Percentiles rank a stretch among this genome's conserved stretches.
Evolutionary conservation across 208 protist genomes (phyloP).

Genomic region (Leishmania aethiopica): DNA sequence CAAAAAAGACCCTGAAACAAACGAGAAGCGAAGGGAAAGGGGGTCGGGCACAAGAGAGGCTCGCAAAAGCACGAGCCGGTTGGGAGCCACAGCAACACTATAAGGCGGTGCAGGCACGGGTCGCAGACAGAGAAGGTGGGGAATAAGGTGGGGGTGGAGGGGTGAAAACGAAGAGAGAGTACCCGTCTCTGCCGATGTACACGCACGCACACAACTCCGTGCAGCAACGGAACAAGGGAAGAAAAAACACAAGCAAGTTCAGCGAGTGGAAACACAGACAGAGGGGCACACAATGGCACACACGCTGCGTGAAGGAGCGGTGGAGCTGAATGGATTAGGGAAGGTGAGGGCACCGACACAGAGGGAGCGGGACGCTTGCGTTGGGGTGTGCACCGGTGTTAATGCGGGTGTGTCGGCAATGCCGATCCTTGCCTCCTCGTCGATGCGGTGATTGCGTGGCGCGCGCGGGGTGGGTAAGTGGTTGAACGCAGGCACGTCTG

Average conservation of each 20-base stretch:
- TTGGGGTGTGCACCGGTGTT: background rate
- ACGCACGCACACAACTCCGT: no score
- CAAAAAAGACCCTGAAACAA: background rate
- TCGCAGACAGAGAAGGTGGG: background rate
- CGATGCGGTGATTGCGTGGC: no score
- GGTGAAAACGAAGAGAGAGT: background rate
- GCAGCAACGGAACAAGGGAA: background rate
- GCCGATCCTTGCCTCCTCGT: no score
- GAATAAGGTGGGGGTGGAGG: background rate
- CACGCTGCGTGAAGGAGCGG: background rate
- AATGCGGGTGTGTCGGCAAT: background rate
- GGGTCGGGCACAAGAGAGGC: background rate
- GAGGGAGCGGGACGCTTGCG: background rate
- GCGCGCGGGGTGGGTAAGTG: background rate
- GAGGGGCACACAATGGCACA: background rate
- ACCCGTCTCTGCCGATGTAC: no score
- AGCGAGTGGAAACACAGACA: background rate
- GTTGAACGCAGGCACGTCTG: background rate
- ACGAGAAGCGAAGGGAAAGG: constrained; percentile 18
- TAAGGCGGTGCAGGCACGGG: background rate
- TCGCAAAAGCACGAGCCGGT: background rate
- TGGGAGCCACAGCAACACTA: background rate
- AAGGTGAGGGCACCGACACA: background rate
- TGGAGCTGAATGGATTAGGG: background rate
- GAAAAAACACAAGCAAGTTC: background rate